Evolutionary conservation across 768 basidiomycete genomes (phyloP), one percentile per base, ranked within the genome.

Genomic region (Exidia glandulosa): DNA sequence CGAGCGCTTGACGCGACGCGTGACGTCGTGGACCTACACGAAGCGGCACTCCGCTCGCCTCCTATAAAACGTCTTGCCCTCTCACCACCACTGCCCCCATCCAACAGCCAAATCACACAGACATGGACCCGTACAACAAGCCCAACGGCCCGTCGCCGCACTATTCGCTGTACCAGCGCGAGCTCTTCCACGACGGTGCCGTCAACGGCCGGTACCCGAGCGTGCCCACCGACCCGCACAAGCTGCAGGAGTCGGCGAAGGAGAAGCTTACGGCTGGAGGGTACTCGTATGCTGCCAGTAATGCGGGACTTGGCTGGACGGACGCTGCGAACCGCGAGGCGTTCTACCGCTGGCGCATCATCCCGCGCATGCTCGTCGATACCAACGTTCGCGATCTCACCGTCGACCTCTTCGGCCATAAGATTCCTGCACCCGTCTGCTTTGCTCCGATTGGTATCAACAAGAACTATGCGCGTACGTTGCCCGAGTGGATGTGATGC

Each of bases 371-470:
- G 73, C 75, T 83, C n/a, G 77, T 80, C 9, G 77, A 83, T 62
- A 77, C 75, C 0, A 77, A 73, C 61, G 73, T 71, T 0, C 74
- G 80, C n/a, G 76, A 79, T 62, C 68, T 82, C 7, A 76, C 72
- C 19, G 75, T 71, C 1, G 74, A 74, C 14, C 68, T 77, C 54
- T 82, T 78, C 65, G 81, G 73, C 12, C 80, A 74, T 65, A 71
- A 61, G 33, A 77, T 81, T 56, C 76, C 77, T 6, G 79, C 77
- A 0, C 82, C 83, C 0, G 71, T 84, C 37, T 68, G 79, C 25
- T 75, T 84, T 60, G 82, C 80, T 0, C 81, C 82, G 0, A 76
- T 85, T 47, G 81, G 83, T 2, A 78, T 81, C 61, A 82, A 81
- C 64, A 78, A 76, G 61, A 66, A 83, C 16, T 79, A 81, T 66